Evolutionary conservation across 2,329 filamentous ascomycete genomes (phyloP).

Genomic region (Scolecobasidium constrictum): DNA sequence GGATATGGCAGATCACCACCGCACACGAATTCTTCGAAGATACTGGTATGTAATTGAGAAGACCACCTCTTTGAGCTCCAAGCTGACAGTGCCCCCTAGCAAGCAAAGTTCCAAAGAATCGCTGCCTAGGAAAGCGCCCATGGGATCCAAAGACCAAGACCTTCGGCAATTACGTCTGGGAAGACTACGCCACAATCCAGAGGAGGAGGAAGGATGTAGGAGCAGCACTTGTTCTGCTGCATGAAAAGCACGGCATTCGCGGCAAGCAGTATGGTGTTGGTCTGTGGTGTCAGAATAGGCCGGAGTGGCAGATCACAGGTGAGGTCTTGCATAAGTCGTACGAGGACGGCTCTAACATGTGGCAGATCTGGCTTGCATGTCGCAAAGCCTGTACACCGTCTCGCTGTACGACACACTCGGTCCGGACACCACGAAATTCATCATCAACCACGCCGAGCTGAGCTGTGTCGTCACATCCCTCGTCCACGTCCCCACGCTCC

Average conservation of each 20-base stretch:
- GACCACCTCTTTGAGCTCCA: neutral
- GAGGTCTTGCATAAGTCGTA: constrained; percentile 15
- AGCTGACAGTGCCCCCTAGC: constrained; percentile 2
- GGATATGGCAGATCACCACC: constrained; percentile 42
- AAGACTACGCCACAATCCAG: constrained; percentile 71
- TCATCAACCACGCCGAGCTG: constrained; percentile 81
- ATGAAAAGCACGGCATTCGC: constrained; percentile 58
- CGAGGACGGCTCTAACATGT: neutral
- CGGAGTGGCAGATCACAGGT: constrained; percentile 81
- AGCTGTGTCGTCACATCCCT: constrained; percentile 67
- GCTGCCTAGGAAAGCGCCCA: constrained; percentile 68
- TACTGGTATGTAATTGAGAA: constrained; percentile 28
- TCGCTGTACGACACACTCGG: constrained; percentile 95
- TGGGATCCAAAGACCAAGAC: constrained; percentile 66
- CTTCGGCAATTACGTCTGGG: constrained; percentile 71
- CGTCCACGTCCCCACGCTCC: constrained; percentile 66
- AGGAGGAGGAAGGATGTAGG: constrained; percentile 75
- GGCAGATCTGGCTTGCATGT: constrained; percentile 72
- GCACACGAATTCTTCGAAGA: constrained; percentile 73
- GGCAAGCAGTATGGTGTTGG: constrained; percentile 63
- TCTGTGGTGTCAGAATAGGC: constrained; percentile 77
- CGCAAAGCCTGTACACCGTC: constrained; percentile 79
- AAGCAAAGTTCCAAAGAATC: constrained; percentile 45
- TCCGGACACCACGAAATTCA: constrained; percentile 84
- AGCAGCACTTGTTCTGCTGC: constrained; percentile 72